phyloP scores from a whole-genome alignment of 78 protist species.

The Chrysochromulina parva region DNA sequence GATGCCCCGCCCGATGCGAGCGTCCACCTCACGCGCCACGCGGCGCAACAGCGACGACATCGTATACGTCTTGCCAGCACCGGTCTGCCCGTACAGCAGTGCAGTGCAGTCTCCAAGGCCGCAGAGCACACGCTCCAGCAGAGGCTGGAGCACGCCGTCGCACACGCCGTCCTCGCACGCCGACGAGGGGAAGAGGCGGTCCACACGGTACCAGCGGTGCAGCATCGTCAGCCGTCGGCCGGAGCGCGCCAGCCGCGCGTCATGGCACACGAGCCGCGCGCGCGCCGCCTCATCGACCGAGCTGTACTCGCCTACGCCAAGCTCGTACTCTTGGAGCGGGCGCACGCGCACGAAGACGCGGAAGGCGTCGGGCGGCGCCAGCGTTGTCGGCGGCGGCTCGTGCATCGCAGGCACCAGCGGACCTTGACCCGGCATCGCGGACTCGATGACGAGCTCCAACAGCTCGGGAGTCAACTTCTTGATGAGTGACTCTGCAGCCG shows the following conservation, averaged over 20 bases:
- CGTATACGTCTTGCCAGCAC: not conserved
- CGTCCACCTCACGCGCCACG: not conserved
- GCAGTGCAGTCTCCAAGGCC: not conserved
- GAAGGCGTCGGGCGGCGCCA: not conserved
- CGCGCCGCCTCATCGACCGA: not conserved
- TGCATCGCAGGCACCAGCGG: not conserved
- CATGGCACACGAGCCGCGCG: not conserved
- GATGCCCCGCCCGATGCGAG: not conserved
- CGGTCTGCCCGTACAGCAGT: not conserved
- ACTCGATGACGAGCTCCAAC: not conserved
- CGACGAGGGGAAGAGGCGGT: not conserved
- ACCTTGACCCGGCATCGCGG: not conserved
- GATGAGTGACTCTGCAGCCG: not conserved
- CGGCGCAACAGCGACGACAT: not conserved
- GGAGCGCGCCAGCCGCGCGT: conserved; percentile 11
- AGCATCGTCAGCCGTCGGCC: not conserved
- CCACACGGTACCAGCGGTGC: not conserved
- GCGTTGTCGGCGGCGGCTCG: not conserved
- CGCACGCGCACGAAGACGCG: not conserved
- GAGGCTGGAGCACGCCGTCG: not conserved
- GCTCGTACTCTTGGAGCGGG: not conserved
- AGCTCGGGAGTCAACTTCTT: not conserved
- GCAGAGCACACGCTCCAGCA: not conserved
- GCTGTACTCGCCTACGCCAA: not conserved
- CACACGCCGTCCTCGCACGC: not conserved